Percentiles rank a stretch among this genome's conserved stretches.
phyloP scores from a whole-genome alignment of 2,329 filamentous ascomycete species.

The Exophiala aquamarina region DNA sequence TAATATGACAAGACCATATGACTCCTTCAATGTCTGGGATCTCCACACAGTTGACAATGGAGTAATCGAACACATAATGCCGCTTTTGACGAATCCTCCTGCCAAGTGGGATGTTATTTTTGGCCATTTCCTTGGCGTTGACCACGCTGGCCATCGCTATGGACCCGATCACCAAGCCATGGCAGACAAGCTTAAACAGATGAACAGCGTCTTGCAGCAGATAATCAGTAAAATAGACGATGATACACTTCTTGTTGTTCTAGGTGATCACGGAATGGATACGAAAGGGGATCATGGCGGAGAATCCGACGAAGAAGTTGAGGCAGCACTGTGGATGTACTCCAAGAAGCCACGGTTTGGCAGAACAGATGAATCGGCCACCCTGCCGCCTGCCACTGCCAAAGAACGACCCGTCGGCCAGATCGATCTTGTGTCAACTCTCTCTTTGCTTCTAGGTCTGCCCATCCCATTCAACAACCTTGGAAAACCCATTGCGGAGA shows the following conservation, averaged over 20 bases:
- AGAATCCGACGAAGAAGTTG: constrained; percentile 92
- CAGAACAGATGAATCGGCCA: constrained; percentile 62
- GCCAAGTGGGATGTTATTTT: constrained; percentile 90
- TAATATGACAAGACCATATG: constrained; percentile 83
- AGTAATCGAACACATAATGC: constrained; percentile 86
- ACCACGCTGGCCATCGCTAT: constrained; percentile 95
- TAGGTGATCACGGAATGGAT: constrained; percentile 99
- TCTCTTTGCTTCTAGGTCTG: constrained; percentile 82
- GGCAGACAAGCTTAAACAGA: constrained; percentile 85
- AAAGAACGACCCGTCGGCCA: constrained; percentile 76
- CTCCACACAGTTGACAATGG: constrained; percentile 95
- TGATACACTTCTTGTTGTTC: constrained; percentile 83
- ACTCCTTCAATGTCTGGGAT: constrained; percentile 98
- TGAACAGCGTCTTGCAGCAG: constrained; percentile 76
- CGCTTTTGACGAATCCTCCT: constrained; percentile 66
- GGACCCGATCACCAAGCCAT: constrained; percentile 91
- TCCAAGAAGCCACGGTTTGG: constrained; percentile 85
- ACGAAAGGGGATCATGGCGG: constrained; percentile 96
- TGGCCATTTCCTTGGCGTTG: constrained; percentile 90
- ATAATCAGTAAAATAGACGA: constrained; percentile 75
- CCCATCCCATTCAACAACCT: constrained; percentile 97
- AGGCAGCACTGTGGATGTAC: constrained; percentile 98
- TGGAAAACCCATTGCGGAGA: constrained; percentile 88
- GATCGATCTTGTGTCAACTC: constrained; percentile 92
- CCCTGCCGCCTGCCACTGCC: constrained; percentile 65